phyloP scores from a whole-genome alignment of 1,284 basidiomycete genomes.

The Sanghuangporus weigelae region DNA sequence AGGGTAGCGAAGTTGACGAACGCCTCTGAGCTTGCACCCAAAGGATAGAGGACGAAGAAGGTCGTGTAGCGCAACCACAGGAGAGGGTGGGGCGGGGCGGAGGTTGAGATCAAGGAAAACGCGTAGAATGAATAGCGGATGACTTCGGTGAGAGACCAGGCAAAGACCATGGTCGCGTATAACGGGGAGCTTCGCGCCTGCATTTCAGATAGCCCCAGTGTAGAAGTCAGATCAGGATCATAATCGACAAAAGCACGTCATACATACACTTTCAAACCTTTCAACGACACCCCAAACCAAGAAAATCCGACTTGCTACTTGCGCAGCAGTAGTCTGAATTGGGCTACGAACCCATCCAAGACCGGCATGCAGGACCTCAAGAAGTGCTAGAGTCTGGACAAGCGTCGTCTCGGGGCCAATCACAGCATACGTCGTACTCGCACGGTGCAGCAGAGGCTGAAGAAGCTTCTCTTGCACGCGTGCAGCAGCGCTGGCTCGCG shows the following conservation, averaged over 20 bases:
- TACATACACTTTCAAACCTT: slow-evolving; percentile 48
- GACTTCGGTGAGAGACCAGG: slow-evolving; percentile 91
- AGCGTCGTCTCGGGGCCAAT: slow-evolving; percentile 63
- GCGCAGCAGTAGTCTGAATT: slow-evolving; percentile 75
- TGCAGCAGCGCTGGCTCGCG: neutral
- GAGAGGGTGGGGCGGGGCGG: slow-evolving; percentile 39
- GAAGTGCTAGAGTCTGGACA: slow-evolving; percentile 76
- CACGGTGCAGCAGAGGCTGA: slow-evolving; percentile 27
- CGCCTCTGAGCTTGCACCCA: slow-evolving; percentile 90
- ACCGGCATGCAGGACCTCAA: slow-evolving; percentile 82
- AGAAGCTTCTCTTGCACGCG: slow-evolving; percentile 15
- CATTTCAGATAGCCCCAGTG: neutral
- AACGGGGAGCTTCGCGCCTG: slow-evolving; percentile 74
- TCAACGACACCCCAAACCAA: slow-evolving; percentile 84
- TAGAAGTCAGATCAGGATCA: neutral
- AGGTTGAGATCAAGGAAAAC: slow-evolving; percentile 49
- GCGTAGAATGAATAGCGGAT: slow-evolving; percentile 93
- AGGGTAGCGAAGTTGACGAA: slow-evolving; percentile 79
- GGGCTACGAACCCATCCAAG: slow-evolving; percentile 84
- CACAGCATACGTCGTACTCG: slow-evolving; percentile 46
- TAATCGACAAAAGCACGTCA: slow-evolving; percentile 1
- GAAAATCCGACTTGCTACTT: slow-evolving; percentile 84
- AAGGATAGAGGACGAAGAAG: slow-evolving; percentile 89
- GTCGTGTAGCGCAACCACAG: slow-evolving; percentile 82
- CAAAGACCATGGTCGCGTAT: slow-evolving; percentile 89